Conservation (phyloP, 2,329 filamentous ascomycete genomes). For the Colletotrichum karsti region DNA sequence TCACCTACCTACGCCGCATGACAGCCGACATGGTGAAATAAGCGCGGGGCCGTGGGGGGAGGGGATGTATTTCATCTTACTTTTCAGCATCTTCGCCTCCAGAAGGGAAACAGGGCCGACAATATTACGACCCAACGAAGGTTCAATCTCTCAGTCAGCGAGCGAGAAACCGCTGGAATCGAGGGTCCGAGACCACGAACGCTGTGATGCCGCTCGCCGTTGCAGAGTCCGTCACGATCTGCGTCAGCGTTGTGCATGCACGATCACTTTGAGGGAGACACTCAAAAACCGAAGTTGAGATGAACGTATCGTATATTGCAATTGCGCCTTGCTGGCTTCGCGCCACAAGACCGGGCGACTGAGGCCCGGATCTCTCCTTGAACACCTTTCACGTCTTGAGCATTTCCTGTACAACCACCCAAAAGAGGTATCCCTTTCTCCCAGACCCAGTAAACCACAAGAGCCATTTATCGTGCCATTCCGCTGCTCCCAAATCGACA, state of each 20-base stretch:
- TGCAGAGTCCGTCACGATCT: neutral
- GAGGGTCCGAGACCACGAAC: neutral
- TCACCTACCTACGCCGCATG: too few relatives aligned
- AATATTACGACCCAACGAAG: neutral
- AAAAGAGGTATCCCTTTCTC: constrained; percentile 26
- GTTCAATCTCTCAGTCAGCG: neutral
- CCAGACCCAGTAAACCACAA: constrained; percentile 15
- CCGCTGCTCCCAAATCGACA: constrained; percentile 26
- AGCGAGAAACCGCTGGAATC: neutral
- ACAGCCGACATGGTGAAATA: neutral
- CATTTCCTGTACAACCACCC: constrained; percentile 28
- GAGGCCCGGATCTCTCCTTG: neutral
- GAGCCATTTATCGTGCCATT: constrained; percentile 30
- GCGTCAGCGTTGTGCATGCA: neutral
- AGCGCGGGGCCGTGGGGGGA: constrained; percentile 4
- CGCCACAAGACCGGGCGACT: constrained; percentile 11
- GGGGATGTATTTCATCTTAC: neutral
- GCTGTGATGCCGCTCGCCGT: neutral
- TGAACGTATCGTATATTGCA: constrained; percentile 44
- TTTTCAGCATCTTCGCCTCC: neutral
- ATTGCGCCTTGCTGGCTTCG: constrained; percentile 40
- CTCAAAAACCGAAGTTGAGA: constrained; percentile 14
- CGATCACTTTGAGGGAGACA: neutral
- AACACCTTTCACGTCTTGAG: constrained; percentile 31
- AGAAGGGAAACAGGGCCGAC: neutral